phyloP scores from a whole-genome alignment of 331 rosid species.

The Pyracantha coccinea region DNA sequence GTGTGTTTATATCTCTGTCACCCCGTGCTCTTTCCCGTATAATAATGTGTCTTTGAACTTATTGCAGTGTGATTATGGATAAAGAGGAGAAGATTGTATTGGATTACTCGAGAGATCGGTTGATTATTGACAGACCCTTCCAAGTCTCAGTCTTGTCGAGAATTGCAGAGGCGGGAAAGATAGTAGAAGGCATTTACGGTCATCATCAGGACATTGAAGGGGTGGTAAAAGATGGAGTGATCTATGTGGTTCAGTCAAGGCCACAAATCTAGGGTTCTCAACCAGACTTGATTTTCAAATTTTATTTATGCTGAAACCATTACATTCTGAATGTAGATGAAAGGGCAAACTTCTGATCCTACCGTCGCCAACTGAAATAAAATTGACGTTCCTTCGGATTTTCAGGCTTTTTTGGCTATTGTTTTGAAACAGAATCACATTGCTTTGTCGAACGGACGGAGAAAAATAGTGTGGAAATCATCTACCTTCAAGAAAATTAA shows the following conservation, averaged over 20 bases:
- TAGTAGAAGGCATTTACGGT: slow-evolving; percentile 22
- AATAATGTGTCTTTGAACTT: slow-evolving; percentile 1
- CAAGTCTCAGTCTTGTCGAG: slow-evolving; percentile 23
- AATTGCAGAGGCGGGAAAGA: slow-evolving; percentile 25
- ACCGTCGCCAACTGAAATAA: not conserved
- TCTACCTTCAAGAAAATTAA: too few relatives aligned
- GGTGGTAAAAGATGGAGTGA: slow-evolving; percentile 25
- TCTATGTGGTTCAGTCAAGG: slow-evolving; percentile 27
- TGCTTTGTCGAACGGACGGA: not conserved
- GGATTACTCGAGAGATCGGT: slow-evolving; percentile 25
- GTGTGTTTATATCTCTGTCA: not conserved
- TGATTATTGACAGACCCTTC: slow-evolving; percentile 14
- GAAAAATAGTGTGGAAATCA: too few relatives aligned
- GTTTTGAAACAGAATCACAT: not conserved
- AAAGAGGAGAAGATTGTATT: slow-evolving; percentile 21
- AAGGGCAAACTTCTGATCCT: not conserved
- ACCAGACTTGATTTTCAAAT: not conserved
- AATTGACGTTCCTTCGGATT: not conserved
- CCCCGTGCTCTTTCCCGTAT: not conserved
- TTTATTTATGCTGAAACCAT: not conserved
- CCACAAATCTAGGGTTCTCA: slow-evolving; percentile 15
- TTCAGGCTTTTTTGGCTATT: not conserved
- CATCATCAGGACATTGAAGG: slow-evolving; percentile 41
- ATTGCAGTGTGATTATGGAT: slow-evolving; percentile 28
- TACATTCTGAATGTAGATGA: not conserved